Evolutionary conservation across 495 filamentous ascomycete genomes (phyloP).

Genomic region (Filosporella fistucella): DNA sequence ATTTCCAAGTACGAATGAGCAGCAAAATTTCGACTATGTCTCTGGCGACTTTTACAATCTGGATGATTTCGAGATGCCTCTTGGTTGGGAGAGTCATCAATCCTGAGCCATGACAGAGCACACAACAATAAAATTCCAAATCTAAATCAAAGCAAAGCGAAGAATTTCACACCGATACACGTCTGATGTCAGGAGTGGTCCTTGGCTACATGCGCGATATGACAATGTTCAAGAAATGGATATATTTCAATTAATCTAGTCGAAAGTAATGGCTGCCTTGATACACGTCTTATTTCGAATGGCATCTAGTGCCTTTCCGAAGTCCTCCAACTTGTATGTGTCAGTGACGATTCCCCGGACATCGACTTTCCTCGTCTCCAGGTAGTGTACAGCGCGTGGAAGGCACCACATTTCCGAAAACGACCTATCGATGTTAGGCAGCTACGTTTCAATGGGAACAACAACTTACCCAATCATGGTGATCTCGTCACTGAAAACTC

Average conservation of each 20-base stretch:
- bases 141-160: background rate
- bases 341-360: slow-evolving; percentile 8
- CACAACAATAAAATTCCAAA: background rate
- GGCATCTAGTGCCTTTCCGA: slow-evolving; percentile 7
- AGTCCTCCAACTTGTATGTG: slow-evolving; percentile 9
- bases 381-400: slow-evolving; percentile 9
- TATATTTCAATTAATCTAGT: slow-evolving; percentile 1
- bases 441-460: background rate
- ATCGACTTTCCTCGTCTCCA: slow-evolving; percentile 10
- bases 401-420: slow-evolving; percentile 15
- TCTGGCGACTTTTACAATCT: slow-evolving; percentile 7
- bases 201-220: too few relatives aligned
- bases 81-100: slow-evolving; percentile 1
- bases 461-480: slow-evolving; percentile 1
- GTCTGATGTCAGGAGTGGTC: too few relatives aligned
- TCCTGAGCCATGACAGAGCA: too few relatives aligned
- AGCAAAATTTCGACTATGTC: slow-evolving; percentile 14
- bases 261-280: slow-evolving; percentile 12
- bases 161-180: background rate
- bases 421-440: slow-evolving; percentile 1
- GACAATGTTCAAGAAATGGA: background rate
- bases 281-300: slow-evolving; percentile 14
- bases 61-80: slow-evolving; percentile 8
- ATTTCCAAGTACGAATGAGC: slow-evolving; percentile 13
- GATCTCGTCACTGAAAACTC: slow-evolving; percentile 11